These are phyloP conservation scores for Colletotrichum musicola DNA, from an alignment of 2,329 filamentous ascomycete species.

Conservation along the genomic window DNA sequence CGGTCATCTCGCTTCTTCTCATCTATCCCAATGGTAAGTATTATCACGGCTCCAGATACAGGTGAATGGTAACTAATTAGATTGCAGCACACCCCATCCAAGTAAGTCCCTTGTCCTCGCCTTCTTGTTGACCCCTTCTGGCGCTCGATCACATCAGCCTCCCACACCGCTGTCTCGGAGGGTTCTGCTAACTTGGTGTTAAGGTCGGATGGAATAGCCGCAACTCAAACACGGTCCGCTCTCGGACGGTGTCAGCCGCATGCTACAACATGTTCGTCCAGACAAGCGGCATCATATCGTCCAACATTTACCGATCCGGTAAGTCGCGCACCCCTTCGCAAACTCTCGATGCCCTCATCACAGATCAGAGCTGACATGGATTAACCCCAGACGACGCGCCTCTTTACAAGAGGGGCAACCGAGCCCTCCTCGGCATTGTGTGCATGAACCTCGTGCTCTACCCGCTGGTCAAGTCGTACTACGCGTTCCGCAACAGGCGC, in stretches of 20 bases:
- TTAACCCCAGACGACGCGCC: conserved; percentile 49
- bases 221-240: conserved; percentile 70
- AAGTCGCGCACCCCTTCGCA: neutral
- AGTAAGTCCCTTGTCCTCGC: too few species aligned
- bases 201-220: conserved; percentile 63
- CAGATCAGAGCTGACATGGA: neutral
- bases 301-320: conserved; percentile 57
- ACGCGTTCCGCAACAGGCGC: conserved; percentile 60
- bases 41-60: neutral
- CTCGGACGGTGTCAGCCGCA: conserved; percentile 67
- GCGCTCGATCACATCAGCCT: too few species aligned
- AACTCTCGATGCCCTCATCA: too few species aligned
- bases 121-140: too few species aligned
- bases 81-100: conserved; percentile 62
- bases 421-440: conserved; percentile 61
- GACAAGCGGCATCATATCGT: conserved; percentile 48
- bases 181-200: neutral
- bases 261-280: conserved; percentile 64
- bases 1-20: conserved; percentile 50
- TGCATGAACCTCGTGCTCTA: conserved; percentile 63
- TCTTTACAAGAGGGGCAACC: conserved; percentile 59
- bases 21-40: conserved; percentile 44
- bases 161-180: too few species aligned
- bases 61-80: neutral
- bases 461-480: conserved; percentile 63